Conservation (phyloP, 1,139 yeast species). For the Zhuliangozyma parablackwelliae region DNA sequence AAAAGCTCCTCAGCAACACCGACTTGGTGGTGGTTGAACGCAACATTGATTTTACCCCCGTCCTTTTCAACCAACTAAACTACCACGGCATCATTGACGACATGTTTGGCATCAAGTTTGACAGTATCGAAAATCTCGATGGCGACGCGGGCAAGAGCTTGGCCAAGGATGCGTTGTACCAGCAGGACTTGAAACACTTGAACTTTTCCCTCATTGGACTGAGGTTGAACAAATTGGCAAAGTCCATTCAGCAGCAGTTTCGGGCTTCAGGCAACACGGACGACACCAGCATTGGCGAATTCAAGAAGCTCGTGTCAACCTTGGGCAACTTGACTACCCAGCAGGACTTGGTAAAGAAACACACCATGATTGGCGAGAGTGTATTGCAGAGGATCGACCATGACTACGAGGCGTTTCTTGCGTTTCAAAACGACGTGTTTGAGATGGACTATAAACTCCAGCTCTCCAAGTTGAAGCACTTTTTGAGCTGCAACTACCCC, state of each 20-base stretch:
- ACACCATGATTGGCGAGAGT: constrained; percentile 71
- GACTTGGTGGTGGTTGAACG: constrained; percentile 79
- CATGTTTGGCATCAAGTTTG: constrained; percentile 47
- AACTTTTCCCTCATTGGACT: constrained; percentile 83
- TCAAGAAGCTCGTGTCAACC: constrained; percentile 67
- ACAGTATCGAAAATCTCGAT: constrained; percentile 30
- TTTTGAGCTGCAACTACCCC: constrained; percentile 38
- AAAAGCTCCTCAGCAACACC: constrained; percentile 38
- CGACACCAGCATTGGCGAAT: constrained; percentile 47
- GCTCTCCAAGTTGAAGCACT: constrained; percentile 42
- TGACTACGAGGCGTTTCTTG: constrained; percentile 53
- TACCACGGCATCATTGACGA: constrained; percentile 84
- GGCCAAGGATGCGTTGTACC: constrained; percentile 26
- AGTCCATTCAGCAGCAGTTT: constrained; percentile 63
- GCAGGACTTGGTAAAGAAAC: constrained; percentile 68
- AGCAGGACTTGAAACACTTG: constrained; percentile 49
- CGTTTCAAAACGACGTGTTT: constrained; percentile 70
- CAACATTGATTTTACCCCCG: constrained; percentile 65
- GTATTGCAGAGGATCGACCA: constrained; percentile 50
- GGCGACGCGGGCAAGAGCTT: constrained; percentile 13
- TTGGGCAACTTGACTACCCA: constrained; percentile 63
- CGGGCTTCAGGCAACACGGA: constrained; percentile 35
- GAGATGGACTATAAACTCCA: constrained; percentile 54
- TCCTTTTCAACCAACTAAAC: constrained; percentile 70
- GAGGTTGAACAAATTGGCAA: constrained; percentile 66